Percentiles rank a stretch among this genome's conserved stretches.
Evolutionary conservation across 163 green algal genomes (phyloP).

Genomic region (Scenedesmus sp.): DNA sequence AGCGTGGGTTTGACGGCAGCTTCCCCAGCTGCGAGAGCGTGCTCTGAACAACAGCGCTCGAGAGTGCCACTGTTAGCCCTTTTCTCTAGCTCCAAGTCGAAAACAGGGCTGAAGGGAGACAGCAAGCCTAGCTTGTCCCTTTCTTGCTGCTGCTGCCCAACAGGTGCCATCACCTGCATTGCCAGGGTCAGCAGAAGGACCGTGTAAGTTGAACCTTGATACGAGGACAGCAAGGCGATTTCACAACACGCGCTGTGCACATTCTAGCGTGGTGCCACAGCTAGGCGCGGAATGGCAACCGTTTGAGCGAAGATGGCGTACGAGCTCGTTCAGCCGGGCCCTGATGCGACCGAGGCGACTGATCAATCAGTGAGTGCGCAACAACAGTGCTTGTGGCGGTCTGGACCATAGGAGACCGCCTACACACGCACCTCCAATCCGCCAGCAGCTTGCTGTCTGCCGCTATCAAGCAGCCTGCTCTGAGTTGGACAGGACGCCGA

Average conservation of each 20-base stretch:
- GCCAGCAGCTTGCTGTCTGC: background rate
- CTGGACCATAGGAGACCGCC: background rate
- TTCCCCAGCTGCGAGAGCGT: background rate
- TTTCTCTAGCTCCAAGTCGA: constrained; percentile 48
- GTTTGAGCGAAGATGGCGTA: background rate
- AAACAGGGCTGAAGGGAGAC: constrained; percentile 51
- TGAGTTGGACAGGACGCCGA: background rate
- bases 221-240: background rate
- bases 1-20: background rate
- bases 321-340: background rate
- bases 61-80: background rate
- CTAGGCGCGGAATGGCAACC: background rate
- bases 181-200: background rate
- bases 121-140: constrained; percentile 2
- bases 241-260: background rate
- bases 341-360: background rate
- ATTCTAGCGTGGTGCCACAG: background rate
- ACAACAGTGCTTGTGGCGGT: background rate
- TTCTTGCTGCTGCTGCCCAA: constrained; percentile 13
- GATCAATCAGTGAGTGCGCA: background rate
- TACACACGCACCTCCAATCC: background rate
- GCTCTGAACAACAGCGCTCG: constrained; percentile 36
- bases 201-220: background rate
- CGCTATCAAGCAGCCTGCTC: background rate
- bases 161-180: background rate